These are phyloP conservation scores for Zymoseptoria crescenta DNA, from an alignment of 2,329 filamentous ascomycete species.

Conservation along the genomic window DNA sequence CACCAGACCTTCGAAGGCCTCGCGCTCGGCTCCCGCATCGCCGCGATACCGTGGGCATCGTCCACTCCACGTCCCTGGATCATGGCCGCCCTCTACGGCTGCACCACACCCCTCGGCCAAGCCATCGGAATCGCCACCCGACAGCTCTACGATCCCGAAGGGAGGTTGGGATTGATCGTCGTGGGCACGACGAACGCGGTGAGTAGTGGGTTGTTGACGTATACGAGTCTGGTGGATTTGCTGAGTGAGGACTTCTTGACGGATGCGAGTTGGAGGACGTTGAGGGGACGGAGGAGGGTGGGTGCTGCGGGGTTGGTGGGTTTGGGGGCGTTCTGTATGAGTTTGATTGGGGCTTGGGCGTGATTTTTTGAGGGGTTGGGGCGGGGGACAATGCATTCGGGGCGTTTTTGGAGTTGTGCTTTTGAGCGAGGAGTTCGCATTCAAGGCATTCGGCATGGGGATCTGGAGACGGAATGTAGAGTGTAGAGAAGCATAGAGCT, in stretches of 20 bases:
- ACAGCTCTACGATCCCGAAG: conserved; percentile 37
- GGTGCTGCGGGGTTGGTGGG: conserved; percentile 54
- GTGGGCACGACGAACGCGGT: conserved; percentile 42
- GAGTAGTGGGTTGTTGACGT: conserved; percentile 39
- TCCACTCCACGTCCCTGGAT: conserved; percentile 54
- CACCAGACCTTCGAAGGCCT: conserved; percentile 61
- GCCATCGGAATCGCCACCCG: conserved; percentile 38
- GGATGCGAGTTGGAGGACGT: conserved; percentile 51
- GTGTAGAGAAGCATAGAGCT: too few species aligned
- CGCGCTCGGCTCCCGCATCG: conserved; percentile 59
- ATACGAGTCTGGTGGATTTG: conserved; percentile 39
- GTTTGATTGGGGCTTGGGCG: conserved; percentile 57
- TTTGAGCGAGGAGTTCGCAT: too few species aligned
- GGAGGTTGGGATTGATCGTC: conserved; percentile 35
- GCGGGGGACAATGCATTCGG: too few species aligned
- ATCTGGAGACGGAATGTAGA: too few species aligned
- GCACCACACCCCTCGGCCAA: conserved; percentile 40
- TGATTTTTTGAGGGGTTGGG: too few species aligned
- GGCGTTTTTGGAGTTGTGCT: too few species aligned
- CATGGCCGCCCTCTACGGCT: conserved; percentile 53
- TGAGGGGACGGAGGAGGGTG: conserved; percentile 49
- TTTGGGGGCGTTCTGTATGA: conserved; percentile 52
- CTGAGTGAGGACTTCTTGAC: conserved; percentile 46
- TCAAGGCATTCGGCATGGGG: too few species aligned
- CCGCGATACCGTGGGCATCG: conserved; percentile 42